Evolutionary conservation across 2,329 filamentous ascomycete genomes (phyloP), one percentile per base, ranked within the genome.

Genomic region (Colletotrichum sp.): DNA sequence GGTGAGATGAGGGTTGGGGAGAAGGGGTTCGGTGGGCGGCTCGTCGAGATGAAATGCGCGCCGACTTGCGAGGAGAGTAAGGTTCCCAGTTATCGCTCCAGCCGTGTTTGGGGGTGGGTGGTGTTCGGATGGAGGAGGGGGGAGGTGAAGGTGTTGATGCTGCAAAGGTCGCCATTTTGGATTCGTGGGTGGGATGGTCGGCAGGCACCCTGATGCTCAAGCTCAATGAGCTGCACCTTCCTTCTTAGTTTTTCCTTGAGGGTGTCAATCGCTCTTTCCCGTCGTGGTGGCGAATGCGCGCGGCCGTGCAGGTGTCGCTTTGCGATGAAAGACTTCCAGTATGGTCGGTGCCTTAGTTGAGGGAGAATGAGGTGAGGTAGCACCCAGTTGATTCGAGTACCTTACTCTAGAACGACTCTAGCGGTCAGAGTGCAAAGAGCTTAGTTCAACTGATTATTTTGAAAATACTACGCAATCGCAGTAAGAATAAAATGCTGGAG

Each of bases 81-180:
- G 93, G 93, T 79, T 94, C 90, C 87, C 92, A 95, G 76, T 87
- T 84, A 83, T 96, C 93, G 77, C 88, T 86, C 78, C 87, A 91
- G 47, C 93, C 93, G 79, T 91, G 89, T 73, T 89, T 89, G 62
- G 94, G 94, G 69, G 93, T 92, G 54, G 90, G 89, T 74, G 94
- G 94, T 63, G 92, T 94, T 80, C 87, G 90, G 75, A 93, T 84
- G 76, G 85, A 84, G 55, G 85, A 82, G 47, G 90, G 86, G 76
- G 90, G 91, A 65, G 92, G 90, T 76, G 93, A 90, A 76, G 93
- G 92, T 57, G 93, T 94, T 82, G 86, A 87, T 87, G 66, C 77
- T 81, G 72, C 66, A 58, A 69, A 73, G 43, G 70, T 69, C 27
- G 75, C 70, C 75, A 76, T 76, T 64, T 55, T 74, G 65, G 51